Evolutionary conservation across 352 stramenopile species (phyloP).

Genomic region (Blastocystis sp.): DNA sequence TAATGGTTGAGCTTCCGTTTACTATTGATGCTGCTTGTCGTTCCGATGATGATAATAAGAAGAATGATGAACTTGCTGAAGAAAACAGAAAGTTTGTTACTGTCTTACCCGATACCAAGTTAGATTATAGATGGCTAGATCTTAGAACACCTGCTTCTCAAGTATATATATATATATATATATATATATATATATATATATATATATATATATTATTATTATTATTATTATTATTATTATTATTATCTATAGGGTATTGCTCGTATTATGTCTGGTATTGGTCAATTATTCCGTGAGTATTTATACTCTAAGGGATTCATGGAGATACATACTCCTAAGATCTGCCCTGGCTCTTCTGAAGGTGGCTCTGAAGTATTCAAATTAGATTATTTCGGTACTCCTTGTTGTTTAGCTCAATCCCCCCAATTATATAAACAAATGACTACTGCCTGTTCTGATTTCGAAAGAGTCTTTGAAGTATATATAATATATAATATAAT

Average conservation of each 20-base stretch:
- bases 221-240: background rate
- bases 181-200: slow-evolving; percentile 57
- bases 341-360: slow-evolving; percentile 83
- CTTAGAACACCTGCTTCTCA: slow-evolving; percentile 90
- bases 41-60: slow-evolving; percentile 60
- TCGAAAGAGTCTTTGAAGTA: slow-evolving; percentile 84
- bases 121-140: slow-evolving; percentile 88
- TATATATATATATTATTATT: background rate
- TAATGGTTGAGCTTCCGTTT: slow-evolving; percentile 65
- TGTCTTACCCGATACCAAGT: slow-evolving; percentile 66
- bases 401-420: slow-evolving; percentile 78
- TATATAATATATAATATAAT: slow-evolving; percentile 1
- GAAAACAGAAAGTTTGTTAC: slow-evolving; percentile 55
- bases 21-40: slow-evolving; percentile 78
- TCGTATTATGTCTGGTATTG: background rate
- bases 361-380: slow-evolving; percentile 91
- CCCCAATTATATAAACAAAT: slow-evolving; percentile 99
- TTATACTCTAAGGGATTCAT: slow-evolving; percentile 78
- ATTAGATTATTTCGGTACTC: slow-evolving; percentile 91
- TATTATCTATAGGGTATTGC: background rate
- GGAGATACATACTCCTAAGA: slow-evolving; percentile 95
- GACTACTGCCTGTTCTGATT: slow-evolving; percentile 79
- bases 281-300: slow-evolving; percentile 81
- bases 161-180: slow-evolving; percentile 89
- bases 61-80: slow-evolving; percentile 53